Evolutionary conservation across 1,284 basidiomycete species (phyloP).

Genomic region (Sporisorium sorghi): DNA sequence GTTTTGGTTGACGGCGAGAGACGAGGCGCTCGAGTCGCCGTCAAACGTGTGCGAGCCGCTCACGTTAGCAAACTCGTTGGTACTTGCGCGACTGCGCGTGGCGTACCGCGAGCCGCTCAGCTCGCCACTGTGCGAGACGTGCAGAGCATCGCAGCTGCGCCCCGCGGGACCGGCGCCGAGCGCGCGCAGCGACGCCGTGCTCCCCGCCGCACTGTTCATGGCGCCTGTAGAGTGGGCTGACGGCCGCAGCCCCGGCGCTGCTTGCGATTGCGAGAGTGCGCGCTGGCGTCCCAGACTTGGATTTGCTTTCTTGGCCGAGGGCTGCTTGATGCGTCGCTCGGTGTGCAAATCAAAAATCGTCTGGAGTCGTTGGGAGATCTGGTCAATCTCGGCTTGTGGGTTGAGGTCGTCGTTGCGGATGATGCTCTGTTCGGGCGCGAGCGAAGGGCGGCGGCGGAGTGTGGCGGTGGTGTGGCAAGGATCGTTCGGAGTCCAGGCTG

Average conservation of each 20-base stretch:
- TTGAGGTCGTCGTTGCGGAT: slow-evolving; percentile 46
- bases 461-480: slow-evolving; percentile 6
- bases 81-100: slow-evolving; percentile 17
- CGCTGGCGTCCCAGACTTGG: slow-evolving; percentile 1
- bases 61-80: slow-evolving; percentile 21
- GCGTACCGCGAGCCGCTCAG: slow-evolving; percentile 17
- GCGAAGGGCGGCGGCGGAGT: slow-evolving; percentile 32
- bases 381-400: slow-evolving; percentile 34
- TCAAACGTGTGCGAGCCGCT: not conserved
- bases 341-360: slow-evolving; percentile 63
- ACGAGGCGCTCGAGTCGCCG: slow-evolving; percentile 4
- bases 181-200: slow-evolving; percentile 25
- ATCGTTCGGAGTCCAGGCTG: slow-evolving; percentile 15
- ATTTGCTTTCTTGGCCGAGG: slow-evolving; percentile 4
- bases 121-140: slow-evolving; percentile 19
- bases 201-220: slow-evolving; percentile 30
- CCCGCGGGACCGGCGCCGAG: slow-evolving; percentile 40
- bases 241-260: slow-evolving; percentile 29
- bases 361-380: slow-evolving; percentile 49
- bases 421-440: slow-evolving; percentile 45
- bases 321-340: slow-evolving; percentile 56
- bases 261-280: slow-evolving; percentile 17
- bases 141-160: slow-evolving; percentile 43
- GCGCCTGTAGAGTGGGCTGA: slow-evolving; percentile 39
- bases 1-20: slow-evolving; percentile 37